These are phyloP conservation scores for Draba incana DNA, from an alignment of 345 rosid genomes.

Conservation along the genomic window DNA sequence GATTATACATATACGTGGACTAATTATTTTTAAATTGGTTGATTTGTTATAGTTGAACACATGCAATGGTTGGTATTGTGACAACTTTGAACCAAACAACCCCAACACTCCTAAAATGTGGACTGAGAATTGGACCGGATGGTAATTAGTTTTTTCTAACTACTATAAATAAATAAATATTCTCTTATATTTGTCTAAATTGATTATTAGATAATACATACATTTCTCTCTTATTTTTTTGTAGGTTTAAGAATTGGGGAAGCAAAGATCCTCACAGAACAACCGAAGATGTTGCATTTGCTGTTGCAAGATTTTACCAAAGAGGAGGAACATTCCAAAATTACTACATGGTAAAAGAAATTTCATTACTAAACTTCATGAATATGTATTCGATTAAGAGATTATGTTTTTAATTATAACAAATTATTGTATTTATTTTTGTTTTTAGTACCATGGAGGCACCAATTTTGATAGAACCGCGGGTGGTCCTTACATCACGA, in stretches of 20 bases:
- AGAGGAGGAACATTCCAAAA: constrained; percentile 60
- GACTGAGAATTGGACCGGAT: constrained; percentile 77
- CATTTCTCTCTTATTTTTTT: neutral
- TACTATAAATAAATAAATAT: neutral
- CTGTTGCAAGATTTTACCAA: constrained; percentile 63
- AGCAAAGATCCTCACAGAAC: constrained; percentile 53
- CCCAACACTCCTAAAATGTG: constrained; percentile 60
- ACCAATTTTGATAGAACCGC: constrained; percentile 66
- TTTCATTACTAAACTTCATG: neutral
- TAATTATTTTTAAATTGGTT: neutral
- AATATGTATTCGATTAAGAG: neutral
- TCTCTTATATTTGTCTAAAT: neutral
- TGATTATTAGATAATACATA: neutral
- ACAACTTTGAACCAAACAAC: constrained; percentile 44
- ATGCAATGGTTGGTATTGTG: constrained; percentile 63
- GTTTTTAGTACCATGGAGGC: constrained; percentile 66
- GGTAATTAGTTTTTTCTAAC: constrained; percentile 38
- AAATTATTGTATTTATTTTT: neutral
- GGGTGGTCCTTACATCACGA: constrained; percentile 69
- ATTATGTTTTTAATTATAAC: neutral
- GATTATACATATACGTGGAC: neutral
- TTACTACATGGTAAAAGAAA: constrained; percentile 60
- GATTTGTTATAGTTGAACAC: constrained; percentile 47
- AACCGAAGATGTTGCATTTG: constrained; percentile 61
- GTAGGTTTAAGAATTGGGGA: constrained; percentile 64